phyloP scores from a whole-genome alignment of 139 green algal species.

The Astrephomene gubernaculifera region DNA sequence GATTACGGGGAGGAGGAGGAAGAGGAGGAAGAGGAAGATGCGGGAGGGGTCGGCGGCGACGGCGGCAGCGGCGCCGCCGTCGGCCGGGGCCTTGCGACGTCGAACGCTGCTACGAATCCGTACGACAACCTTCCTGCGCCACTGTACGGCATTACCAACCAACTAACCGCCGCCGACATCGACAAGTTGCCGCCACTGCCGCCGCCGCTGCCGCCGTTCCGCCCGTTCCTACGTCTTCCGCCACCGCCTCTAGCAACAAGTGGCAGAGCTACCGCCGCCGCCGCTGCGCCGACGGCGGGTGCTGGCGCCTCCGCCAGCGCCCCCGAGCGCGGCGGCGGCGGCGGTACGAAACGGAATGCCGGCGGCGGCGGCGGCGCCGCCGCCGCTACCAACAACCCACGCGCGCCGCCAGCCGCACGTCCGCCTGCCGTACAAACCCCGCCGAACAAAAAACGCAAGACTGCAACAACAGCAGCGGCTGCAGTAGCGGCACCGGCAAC shows the following conservation, averaged over 20 bases:
- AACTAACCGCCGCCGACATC: not conserved
- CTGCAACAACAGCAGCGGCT: not conserved
- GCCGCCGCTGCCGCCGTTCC: not conserved
- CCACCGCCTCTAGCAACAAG: not conserved
- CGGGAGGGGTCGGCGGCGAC: not conserved
- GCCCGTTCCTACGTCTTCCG: not conserved
- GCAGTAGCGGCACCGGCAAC: not conserved
- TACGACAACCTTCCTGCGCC: too few relatives aligned
- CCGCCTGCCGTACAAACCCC: not conserved
- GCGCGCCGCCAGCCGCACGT: too few relatives aligned
- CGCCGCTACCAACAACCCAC: too few relatives aligned
- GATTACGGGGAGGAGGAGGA: not conserved
- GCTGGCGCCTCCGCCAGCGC: not conserved
- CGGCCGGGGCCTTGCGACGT: too few relatives aligned
- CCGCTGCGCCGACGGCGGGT: too few relatives aligned
- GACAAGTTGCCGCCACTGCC: conserved; percentile 18
- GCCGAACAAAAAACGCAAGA: conserved; percentile 6
- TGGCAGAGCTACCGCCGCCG: too few relatives aligned
- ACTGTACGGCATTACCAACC: too few relatives aligned
- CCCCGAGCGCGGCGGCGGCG: not conserved
- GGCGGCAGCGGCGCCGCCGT: not conserved
- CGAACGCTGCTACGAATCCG: too few relatives aligned
- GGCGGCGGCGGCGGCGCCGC: not conserved
- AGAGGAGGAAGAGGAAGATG: not conserved
- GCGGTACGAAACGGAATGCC: not conserved